Conservation (phyloP, 805 yeast species). For the Priceomyces melissophilus region DNA sequence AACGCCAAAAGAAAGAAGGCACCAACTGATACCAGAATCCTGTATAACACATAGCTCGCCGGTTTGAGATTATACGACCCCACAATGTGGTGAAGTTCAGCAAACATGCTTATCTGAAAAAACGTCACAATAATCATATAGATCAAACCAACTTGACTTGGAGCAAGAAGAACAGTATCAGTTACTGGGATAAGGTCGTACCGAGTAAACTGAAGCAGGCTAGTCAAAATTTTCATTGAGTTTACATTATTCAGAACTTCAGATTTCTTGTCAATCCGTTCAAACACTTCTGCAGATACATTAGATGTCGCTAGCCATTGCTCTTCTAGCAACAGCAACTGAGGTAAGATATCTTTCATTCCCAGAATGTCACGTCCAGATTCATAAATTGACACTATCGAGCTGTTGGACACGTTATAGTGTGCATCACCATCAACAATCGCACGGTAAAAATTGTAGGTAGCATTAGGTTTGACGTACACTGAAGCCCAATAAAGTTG, state of each 20-base stretch:
- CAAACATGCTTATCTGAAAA: constrained; percentile 64
- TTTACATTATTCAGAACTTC: constrained; percentile 9
- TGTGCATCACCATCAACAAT: constrained; percentile 30
- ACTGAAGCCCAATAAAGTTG: constrained; percentile 64
- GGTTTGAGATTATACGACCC: constrained; percentile 42
- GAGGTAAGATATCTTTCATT: constrained; percentile 42
- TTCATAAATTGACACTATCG: constrained; percentile 48
- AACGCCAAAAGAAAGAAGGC: constrained; percentile 58
- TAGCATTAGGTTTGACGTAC: constrained; percentile 49
- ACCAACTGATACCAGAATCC: constrained; percentile 48
- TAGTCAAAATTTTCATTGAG: constrained; percentile 21
- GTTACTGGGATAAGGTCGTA: constrained; percentile 50
- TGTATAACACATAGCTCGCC: constrained; percentile 47
- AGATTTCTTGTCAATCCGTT: constrained; percentile 12
- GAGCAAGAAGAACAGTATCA: constrained; percentile 55
- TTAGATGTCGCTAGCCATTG: constrained; percentile 24
- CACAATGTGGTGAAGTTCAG: constrained; percentile 48
- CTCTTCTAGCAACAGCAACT: constrained; percentile 34
- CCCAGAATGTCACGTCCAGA: constrained; percentile 61
- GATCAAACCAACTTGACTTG: constrained; percentile 72
- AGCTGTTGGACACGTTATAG: constrained; percentile 24
- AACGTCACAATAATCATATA: constrained; percentile 69
- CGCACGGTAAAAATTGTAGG: constrained; percentile 36
- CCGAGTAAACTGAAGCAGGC: constrained; percentile 31
- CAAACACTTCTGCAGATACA: constrained; percentile 19